Conservation (phyloP, 2,329 filamentous ascomycete species). For the Fusarium siculi region DNA sequence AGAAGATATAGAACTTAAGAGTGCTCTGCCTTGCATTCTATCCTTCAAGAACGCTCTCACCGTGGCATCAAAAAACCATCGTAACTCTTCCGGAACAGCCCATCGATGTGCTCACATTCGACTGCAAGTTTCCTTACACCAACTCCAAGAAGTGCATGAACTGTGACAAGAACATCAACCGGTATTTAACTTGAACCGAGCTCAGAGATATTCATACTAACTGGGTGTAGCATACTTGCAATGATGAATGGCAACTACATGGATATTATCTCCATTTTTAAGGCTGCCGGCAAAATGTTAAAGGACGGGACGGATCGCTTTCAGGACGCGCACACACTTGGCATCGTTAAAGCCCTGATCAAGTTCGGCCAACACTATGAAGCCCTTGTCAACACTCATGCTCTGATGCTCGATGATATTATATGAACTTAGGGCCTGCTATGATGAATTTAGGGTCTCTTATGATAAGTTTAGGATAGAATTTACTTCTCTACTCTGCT, state of each 20-base stretch:
- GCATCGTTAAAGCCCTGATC: not conserved
- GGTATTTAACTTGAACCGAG: not conserved
- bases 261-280: not conserved
- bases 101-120: not conserved
- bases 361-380: not conserved
- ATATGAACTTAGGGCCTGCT: not conserved
- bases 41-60: not conserved
- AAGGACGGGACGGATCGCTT: not conserved
- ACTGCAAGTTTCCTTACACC: not conserved
- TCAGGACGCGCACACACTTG: not conserved
- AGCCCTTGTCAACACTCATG: not conserved
- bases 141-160: not conserved
- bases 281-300: accelerated
- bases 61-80: not conserved
- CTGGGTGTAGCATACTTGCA: not conserved
- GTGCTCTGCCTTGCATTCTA: not conserved
- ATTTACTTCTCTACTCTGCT: not conserved
- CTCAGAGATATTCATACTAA: not conserved
- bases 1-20: not conserved
- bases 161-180: accelerated
- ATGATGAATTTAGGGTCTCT: not conserved
- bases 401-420: not conserved
- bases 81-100: accelerated
- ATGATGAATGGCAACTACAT: not conserved
- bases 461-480: not conserved